These are phyloP conservation scores for Globisporangium okanoganense DNA, from an alignment of 352 stramenopile genomes.

Conservation along the genomic window DNA sequence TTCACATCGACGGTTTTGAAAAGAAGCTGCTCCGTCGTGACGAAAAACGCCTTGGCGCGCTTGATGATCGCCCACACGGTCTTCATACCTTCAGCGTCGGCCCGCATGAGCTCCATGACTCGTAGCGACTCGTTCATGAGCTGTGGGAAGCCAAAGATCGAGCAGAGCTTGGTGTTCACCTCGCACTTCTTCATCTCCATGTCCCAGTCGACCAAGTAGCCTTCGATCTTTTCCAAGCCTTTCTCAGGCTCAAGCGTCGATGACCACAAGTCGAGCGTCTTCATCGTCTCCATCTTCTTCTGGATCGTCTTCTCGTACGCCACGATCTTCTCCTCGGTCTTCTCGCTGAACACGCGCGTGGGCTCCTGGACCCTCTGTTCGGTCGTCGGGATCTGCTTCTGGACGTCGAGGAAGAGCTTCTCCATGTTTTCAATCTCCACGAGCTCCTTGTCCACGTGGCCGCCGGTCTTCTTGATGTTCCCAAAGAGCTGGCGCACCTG, in stretches of 20 bases:
- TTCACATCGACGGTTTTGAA: slow-evolving; percentile 93
- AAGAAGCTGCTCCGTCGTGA: slow-evolving; percentile 66
- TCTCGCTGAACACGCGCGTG: slow-evolving; percentile 84
- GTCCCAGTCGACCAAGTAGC: slow-evolving; percentile 76
- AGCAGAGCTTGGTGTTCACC: slow-evolving; percentile 89
- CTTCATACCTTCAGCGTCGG: slow-evolving; percentile 73
- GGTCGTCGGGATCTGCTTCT: slow-evolving; percentile 74
- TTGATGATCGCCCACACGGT: slow-evolving; percentile 81
- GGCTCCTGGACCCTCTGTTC: slow-evolving; percentile 74
- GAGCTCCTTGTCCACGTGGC: slow-evolving; percentile 82
- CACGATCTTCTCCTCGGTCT: slow-evolving; percentile 93
- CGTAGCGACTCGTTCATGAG: slow-evolving; percentile 88
- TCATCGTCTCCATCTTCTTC: slow-evolving; percentile 76
- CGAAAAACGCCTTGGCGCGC: slow-evolving; percentile 68
- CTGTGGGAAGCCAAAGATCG: slow-evolving; percentile 93
- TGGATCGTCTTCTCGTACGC: slow-evolving; percentile 90
- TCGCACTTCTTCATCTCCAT: slow-evolving; percentile 90
- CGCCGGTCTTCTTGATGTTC: slow-evolving; percentile 77
- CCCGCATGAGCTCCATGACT: slow-evolving; percentile 88
- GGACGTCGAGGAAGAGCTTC: slow-evolving; percentile 74
- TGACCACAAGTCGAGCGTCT: slow-evolving; percentile 82
- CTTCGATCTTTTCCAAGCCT: slow-evolving; percentile 81
- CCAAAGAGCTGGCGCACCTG: slow-evolving; percentile 75
- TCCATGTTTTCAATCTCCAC: slow-evolving; percentile 82
- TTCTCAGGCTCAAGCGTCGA: slow-evolving; percentile 78